Evolutionary conservation across 352 stramenopile species (phyloP), one percentile per base, ranked within the genome.

Genomic region (Globisporangium viniferum): DNA sequence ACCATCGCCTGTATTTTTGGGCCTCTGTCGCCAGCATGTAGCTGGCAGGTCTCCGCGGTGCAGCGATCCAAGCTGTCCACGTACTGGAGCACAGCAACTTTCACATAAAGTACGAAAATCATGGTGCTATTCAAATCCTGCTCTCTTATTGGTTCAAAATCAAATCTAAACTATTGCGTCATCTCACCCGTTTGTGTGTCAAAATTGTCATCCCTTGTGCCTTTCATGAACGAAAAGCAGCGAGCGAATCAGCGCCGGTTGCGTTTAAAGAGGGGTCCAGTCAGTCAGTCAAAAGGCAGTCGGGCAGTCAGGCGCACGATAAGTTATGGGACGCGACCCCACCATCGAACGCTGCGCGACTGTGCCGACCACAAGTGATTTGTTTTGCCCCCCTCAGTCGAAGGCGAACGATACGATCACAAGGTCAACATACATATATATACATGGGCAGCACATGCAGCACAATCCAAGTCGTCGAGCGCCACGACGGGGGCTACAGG

Each of bases 371-470:
- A 59, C 54, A 59, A 39, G 54, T 14, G 27, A 24, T 33, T 41
- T 14, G 27, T 15, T 33, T 41, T 24, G 48, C 8, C n/a, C 48
- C 48, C 41, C 36, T 18, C 9, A 57, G 22, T 15, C 41, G 29
- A 33, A 51, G 44, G 18, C 44, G 10, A 57, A 10, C 58, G 14
- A 36, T 27, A 59, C 29, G 54, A 59, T 46, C 39, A 46, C 39
- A 18, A 46, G 31, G 31, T 59, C 54, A 18, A 41, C 27, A 31
- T 7, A 39, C 27, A 22, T 24, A 24, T 15, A 70, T 7, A 39
- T 41, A 22, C 27, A 70, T 70, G 65, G 65, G 65, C 3, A 39
- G 33, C 57, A 35, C 22, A n/a, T 70, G 65, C 57, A 70, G 65
- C 44, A 64, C 56, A 15, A 51, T 66, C 33, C 65, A 70, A 24